Percentiles rank a stretch among this genome's conserved stretches.
These are phyloP conservation scores for Neodidymelliopsis sp. DNA, from an alignment of 2,329 filamentous ascomycete genomes.

Conservation along the genomic window DNA sequence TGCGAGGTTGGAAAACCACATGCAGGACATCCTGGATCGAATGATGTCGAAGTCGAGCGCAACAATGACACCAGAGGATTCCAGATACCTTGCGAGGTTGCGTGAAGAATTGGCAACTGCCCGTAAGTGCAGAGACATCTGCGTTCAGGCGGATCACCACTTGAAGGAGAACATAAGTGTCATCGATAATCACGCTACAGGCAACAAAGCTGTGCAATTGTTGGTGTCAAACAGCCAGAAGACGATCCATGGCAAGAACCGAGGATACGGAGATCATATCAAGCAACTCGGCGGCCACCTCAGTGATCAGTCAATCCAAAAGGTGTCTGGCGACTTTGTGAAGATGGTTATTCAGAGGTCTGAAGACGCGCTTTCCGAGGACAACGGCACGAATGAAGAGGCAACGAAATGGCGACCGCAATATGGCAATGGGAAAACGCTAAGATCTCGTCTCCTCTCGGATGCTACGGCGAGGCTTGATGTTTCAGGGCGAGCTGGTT, in stretches of 20 bases:
- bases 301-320: constrained; percentile 9
- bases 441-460: not conserved
- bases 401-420: not conserved
- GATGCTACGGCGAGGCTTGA: not conserved
- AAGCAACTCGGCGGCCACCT: constrained; percentile 9
- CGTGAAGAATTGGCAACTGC: constrained; percentile 18
- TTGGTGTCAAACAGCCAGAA: constrained; percentile 16
- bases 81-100: constrained; percentile 9
- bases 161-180: constrained; percentile 18
- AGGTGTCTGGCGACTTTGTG: constrained; percentile 6
- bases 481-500: not conserved
- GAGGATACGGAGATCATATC: constrained; percentile 14
- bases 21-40: constrained; percentile 14
- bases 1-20: constrained; percentile 17
- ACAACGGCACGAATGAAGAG: not conserved
- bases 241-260: constrained; percentile 21
- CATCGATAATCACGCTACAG: constrained; percentile 19
- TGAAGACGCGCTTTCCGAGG: not conserved
- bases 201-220: constrained; percentile 17
- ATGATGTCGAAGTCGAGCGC: constrained; percentile 5
- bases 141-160: constrained; percentile 7
- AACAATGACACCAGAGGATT: constrained; percentile 12
- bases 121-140: constrained; percentile 18
- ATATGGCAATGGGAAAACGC: not conserved
- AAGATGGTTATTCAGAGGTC: not conserved